Conservation (phyloP, 2,329 filamentous ascomycete species). For the Talaromyces islandicus region DNA sequence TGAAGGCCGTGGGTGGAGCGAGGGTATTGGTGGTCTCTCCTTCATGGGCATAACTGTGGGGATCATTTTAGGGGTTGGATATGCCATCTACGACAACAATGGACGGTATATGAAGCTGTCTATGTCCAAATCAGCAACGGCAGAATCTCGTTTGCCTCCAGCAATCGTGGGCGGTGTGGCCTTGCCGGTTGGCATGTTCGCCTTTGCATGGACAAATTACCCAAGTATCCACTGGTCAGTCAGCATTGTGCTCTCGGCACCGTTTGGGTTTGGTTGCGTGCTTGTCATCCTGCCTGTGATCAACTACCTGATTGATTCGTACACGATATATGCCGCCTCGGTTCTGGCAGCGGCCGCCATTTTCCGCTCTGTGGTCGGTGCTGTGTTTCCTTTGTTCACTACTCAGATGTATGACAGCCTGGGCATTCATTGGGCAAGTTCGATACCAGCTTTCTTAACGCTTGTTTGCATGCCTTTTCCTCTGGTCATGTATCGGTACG, state of each 20-base stretch:
- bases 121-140: conserved; percentile 45
- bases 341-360: conserved; percentile 36
- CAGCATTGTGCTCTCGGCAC: conserved; percentile 21
- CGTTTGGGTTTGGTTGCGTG: conserved; percentile 31
- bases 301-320: conserved; percentile 33
- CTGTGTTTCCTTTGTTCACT: conserved; percentile 39
- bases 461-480: conserved; percentile 29
- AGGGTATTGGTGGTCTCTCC: conserved; percentile 38
- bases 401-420: conserved; percentile 32
- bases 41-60: conserved; percentile 37
- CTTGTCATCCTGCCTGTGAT: conserved; percentile 26
- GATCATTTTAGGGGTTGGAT: conserved; percentile 25
- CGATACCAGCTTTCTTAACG: conserved; percentile 34
- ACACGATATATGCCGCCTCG: conserved; percentile 29
- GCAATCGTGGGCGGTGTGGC: conserved; percentile 39
- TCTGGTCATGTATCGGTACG: conserved; percentile 35
- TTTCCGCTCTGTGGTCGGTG: conserved; percentile 36
- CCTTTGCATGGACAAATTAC: conserved; percentile 50
- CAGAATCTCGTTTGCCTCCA: conserved; percentile 47
- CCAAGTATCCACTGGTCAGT: conserved; percentile 30
- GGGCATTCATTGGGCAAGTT: conserved; percentile 38
- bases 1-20: conserved; percentile 35
- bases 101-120: conserved; percentile 27
- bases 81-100: conserved; percentile 26
- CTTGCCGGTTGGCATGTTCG: conserved; percentile 49